Evolutionary conservation across 73 alveolate species (phyloP), one percentile per base, ranked within the genome.

Genomic region (Stentor roeselii): DNA sequence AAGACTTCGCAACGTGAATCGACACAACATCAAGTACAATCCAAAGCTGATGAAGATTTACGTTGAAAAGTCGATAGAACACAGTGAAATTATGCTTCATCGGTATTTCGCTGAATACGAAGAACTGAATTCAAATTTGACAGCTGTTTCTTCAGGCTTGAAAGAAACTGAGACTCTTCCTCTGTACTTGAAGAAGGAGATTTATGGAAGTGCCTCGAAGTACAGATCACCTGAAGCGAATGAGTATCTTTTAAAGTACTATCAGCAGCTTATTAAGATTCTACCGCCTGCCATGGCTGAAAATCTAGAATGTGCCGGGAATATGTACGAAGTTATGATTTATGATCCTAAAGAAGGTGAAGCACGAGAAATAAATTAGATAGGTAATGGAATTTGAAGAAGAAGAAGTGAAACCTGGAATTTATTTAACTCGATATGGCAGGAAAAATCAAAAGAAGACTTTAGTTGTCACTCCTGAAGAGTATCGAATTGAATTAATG

Each of bases 1-100:
- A 67, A 67, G 80, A 40, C 37, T 67, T n/a, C 21, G 80, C 21
- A 67, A 67, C 41, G 42, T 67, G 0, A 67, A 67, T 67, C n/a
- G 80, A 30, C 80, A 67, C 41, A 67, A 36, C 37, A 67, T 67
- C 14, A 67, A 67, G 34, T 67, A 67, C 37, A 32, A 67, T 2
- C 15, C n/a, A 67, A 32, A 21, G 34, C 15, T 32, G 21, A 67
- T 67, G 80, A 30, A n/a, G 21, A 40, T 27, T 27, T 67, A 27
- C 80, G 14, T 21, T 0, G 34, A 30, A 34, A 67, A 67, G 34
- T 36, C 80, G 0, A 40, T 27, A 30, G 50, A 67, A 67, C 34
- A 21, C 2, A 67, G 80, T 2, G 41, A 21, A 21, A 21, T 21
- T 67, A 0, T 3, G 27, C 11, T 40, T 30, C 80, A 67, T 34